Percentiles rank a stretch among this genome's conserved stretches.
Evolutionary conservation across 164 flowering plant genomes (phyloP).

Genomic region (Santalum album): DNA sequence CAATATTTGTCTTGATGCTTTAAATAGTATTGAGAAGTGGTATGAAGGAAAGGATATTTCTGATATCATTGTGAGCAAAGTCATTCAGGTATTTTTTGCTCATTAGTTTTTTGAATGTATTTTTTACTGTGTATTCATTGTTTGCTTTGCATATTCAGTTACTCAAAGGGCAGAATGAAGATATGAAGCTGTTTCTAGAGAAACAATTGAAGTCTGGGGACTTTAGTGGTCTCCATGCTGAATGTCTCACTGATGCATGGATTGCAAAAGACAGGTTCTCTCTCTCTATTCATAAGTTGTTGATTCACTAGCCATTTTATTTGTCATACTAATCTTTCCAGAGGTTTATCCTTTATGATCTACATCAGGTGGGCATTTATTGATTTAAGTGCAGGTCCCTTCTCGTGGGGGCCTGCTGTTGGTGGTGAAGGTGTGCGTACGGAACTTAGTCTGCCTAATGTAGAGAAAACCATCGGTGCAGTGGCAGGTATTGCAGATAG

Average conservation of each 20-base stretch:
- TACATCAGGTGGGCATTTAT: constrained; percentile 85
- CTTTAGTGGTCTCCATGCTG: constrained; percentile 60
- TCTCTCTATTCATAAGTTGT: background rate
- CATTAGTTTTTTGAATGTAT: too few relatives aligned
- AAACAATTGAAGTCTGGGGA: constrained; percentile 70
- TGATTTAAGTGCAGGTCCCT: constrained; percentile 97
- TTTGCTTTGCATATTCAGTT: constrained; percentile 28
- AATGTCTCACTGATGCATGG: constrained; percentile 95
- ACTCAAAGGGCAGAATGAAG: constrained; percentile 61
- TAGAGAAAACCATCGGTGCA: constrained; percentile 81
- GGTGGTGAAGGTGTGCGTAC: constrained; percentile 99
- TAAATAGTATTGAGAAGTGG: constrained; percentile 47
- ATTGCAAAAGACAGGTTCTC: constrained; percentile 71
- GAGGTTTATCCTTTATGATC: constrained; percentile 7
- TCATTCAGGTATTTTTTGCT: constrained; percentile 47
- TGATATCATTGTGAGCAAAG: constrained; percentile 55
- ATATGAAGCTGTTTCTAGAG: constrained; percentile 51
- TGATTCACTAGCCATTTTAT: too few relatives aligned
- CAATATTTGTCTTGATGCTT: constrained; percentile 45
- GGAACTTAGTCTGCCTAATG: constrained; percentile 81
- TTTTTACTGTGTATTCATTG: constrained; percentile 1
- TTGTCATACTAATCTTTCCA: too few relatives aligned
- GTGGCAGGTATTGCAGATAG: constrained; percentile 50
- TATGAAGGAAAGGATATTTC: constrained; percentile 58
- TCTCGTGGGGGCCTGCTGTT: constrained; percentile 98